Percentiles rank a stretch among this genome's conserved stretches.
These are phyloP conservation scores for Xerocomellus chrysenteron DNA, from an alignment of 768 basidiomycete genomes.

Conservation along the genomic window DNA sequence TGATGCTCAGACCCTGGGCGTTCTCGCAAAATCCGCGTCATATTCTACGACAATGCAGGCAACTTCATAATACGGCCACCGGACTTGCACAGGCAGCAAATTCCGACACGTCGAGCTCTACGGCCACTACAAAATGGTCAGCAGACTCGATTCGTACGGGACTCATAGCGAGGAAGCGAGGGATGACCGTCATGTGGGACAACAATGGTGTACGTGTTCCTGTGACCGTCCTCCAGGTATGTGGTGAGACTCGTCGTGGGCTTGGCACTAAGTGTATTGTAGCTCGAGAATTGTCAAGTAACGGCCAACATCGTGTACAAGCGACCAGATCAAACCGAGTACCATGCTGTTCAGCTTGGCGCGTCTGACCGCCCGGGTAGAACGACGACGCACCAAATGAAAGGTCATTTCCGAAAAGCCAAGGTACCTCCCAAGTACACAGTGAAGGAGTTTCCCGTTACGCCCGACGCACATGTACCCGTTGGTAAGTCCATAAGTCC, in stretches of 20 bases:
- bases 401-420: conserved; percentile 87
- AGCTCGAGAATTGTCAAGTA: conserved; percentile 90
- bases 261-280: conserved; percentile 11
- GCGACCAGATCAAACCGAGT: conserved; percentile 64
- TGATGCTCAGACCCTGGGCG: conserved; percentile 56
- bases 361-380: conserved; percentile 73
- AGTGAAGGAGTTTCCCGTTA: conserved; percentile 86
- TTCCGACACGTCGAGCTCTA: conserved; percentile 18
- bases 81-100: conserved; percentile 29
- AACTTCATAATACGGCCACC: conserved; percentile 44
- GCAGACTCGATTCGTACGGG: conserved; percentile 87
- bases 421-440: conserved; percentile 79
- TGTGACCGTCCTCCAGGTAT: conserved; percentile 91
- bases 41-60: conserved; percentile 35
- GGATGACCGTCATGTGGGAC: conserved; percentile 94
- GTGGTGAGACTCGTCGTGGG: conserved; percentile 18
- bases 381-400: conserved; percentile 74
- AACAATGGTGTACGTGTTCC: conserved; percentile 84
- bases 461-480: conserved; percentile 85
- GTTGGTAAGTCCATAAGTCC: conserved; percentile 57
- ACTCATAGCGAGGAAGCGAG: conserved; percentile 90
- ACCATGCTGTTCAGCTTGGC: conserved; percentile 93
- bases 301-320: conserved; percentile 72
- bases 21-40: conserved; percentile 39
- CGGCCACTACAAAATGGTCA: conserved; percentile 65